A percentile compares a stretch with the other conserved stretches of the same genome.
These are phyloP conservation scores for Citrus unshiu DNA, from an alignment of 345 rosid genomes.

Conservation along the genomic window DNA sequence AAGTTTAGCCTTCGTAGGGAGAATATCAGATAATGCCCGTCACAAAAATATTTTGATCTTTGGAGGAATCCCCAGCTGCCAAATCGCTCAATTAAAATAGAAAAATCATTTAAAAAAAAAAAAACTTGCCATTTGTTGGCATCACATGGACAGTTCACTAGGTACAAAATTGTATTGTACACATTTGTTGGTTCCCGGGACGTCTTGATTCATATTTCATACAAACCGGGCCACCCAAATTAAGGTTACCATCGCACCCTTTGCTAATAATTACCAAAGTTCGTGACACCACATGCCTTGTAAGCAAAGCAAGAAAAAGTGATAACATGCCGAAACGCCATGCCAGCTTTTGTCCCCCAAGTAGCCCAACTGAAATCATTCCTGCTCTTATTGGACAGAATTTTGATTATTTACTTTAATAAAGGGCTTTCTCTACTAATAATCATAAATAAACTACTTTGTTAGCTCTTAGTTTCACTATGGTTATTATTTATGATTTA, in stretches of 20 bases:
- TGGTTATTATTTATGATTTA: neutral
- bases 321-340: neutral
- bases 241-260: neutral
- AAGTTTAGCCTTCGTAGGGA: too few relatives aligned
- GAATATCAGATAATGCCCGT: too few relatives aligned
- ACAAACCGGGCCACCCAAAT: neutral
- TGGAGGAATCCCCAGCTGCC: too few relatives aligned
- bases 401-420: neutral
- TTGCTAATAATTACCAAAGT: conserved; percentile 12
- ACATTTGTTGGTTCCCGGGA: neutral
- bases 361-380: conserved; percentile 19
- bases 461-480: neutral
- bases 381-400: neutral
- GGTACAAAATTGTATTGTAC: too few relatives aligned
- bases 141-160: too few relatives aligned
- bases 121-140: too few relatives aligned
- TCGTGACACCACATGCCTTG: conserved; percentile 32
- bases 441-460: neutral
- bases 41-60: too few relatives aligned
- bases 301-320: conserved; percentile 33
- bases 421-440: neutral
- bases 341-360: conserved; percentile 39
- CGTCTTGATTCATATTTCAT: neutral
- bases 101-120: too few relatives aligned
- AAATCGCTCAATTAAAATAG: too few relatives aligned